phyloP scores from a whole-genome alignment of 208 protist genomes.

The Trypanosoma melophagium region DNA sequence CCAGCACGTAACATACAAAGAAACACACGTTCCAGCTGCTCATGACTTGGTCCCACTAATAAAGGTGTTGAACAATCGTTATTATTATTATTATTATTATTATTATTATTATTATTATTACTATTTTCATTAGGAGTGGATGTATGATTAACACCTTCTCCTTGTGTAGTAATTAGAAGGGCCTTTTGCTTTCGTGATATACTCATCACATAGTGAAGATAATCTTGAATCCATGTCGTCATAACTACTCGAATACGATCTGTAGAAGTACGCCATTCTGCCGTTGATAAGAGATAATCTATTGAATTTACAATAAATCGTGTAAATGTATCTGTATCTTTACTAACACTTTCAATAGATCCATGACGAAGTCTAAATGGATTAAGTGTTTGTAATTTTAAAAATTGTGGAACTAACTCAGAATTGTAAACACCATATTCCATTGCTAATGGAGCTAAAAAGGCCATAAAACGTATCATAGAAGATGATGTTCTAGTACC shows the following conservation, averaged over 20 bases:
- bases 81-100: background rate
- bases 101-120: conserved; percentile 4
- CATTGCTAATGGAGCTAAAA: conserved; percentile 37
- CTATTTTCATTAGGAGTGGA: too few species aligned
- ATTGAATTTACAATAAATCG: conserved; percentile 29
- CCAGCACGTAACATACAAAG: conserved; percentile 28
- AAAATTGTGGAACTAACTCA: conserved; percentile 34
- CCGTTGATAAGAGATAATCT: conserved; percentile 25
- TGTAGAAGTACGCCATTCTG: conserved; percentile 26
- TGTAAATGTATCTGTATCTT: conserved; percentile 13
- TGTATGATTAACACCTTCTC: background rate
- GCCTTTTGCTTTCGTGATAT: conserved; percentile 5
- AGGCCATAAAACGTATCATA: conserved; percentile 38
- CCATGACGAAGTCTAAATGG: conserved; percentile 25
- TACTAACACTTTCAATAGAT: conserved; percentile 16
- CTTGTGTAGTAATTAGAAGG: background rate
- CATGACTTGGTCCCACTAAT: background rate
- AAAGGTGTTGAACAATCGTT: background rate
- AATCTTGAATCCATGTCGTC: conserved; percentile 26
- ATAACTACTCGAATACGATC: conserved; percentile 21
- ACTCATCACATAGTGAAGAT: conserved; percentile 23
- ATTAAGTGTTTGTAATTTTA: conserved; percentile 41
- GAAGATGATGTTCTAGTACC: conserved; percentile 22
- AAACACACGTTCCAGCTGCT: conserved; percentile 28
- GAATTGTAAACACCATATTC: conserved; percentile 24